Base-by-base conservation (phyloP, 2,329 filamentous ascomycete genomes). In the Fusarium sterilihyphosum region DNA sequence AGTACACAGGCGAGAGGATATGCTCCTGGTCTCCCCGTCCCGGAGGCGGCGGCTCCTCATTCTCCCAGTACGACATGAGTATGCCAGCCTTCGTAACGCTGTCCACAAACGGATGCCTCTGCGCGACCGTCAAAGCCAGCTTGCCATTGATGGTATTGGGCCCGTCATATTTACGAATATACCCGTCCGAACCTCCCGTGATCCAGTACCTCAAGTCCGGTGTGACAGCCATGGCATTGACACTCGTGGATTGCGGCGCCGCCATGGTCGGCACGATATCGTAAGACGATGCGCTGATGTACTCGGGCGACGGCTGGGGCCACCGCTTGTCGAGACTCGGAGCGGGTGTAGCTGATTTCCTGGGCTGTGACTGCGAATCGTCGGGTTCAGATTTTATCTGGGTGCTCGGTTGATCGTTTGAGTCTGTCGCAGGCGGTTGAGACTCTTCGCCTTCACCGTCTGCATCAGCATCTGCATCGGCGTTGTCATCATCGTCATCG, bases 191-290 rank as follows among this genome's bases (percentile, higher is more conserved):
- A 2, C 96, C 96, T 43, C 96, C 96, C 17, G 92, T 98, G 81
- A 98, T 95, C 82, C 97, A 96, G 89, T 95, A 98, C 63, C 95
- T 90, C 87, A 98, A 92, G 82, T 99, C 96, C 5, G 95, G 95
- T 0, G 96, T 99, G 38, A 96, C 92, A 31, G 95, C 92, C 67
- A 99, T 90, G 16, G 95, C 92, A 80, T 99, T 99, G 83, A 99
- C 94, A 61, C 95, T 98, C 7, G 96, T 99, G 71, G 94, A 93
- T 82, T 98, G 95, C 2, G 96, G 96, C 7, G 96, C 96, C 5
- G 96, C 96, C 85, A 98, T 98, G 29, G 96, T 98, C 4, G 96
- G 96, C 3, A 98, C 93, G 69, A 99, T 98, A 81, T 99, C 96
- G 85, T 98, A 99, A 5, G 93, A 90, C 46, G 88, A 86, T 20